phyloP scores from a whole-genome alignment of 2,329 filamentous ascomycete genomes.

The Colletotrichum tanaceti region DNA sequence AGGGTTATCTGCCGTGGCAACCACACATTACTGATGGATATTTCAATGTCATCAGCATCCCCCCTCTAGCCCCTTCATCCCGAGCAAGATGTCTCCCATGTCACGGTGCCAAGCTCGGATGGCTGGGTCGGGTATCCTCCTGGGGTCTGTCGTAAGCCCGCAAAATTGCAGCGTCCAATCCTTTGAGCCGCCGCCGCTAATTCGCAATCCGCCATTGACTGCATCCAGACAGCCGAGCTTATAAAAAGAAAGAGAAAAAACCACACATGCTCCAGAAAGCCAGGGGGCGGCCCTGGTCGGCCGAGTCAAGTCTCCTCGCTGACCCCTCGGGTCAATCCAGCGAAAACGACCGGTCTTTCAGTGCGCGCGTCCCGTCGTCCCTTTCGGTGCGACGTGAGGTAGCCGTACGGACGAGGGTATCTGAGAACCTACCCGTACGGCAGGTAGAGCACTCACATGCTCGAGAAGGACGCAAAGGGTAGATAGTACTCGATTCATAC shows the following conservation, averaged over 20 bases:
- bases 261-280: slow-evolving; percentile 19
- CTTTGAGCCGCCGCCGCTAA: slow-evolving; percentile 35
- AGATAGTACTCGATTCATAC: neutral
- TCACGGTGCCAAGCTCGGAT: slow-evolving; percentile 30
- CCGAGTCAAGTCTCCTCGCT: slow-evolving; percentile 34
- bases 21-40: neutral
- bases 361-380: neutral
- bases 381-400: neutral
- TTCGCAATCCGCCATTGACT: slow-evolving; percentile 34
- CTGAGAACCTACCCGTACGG: neutral
- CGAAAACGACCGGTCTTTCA: slow-evolving; percentile 24
- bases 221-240: slow-evolving; percentile 40
- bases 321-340: slow-evolving; percentile 23
- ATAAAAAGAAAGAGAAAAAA: slow-evolving; percentile 29
- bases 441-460: slow-evolving; percentile 8
- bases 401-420: neutral
- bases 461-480: neutral
- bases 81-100: slow-evolving; percentile 27
- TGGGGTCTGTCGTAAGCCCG: slow-evolving; percentile 23
- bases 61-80: slow-evolving; percentile 22
- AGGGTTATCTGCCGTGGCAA: slow-evolving; percentile 9
- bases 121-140: slow-evolving; percentile 8
- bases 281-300: slow-evolving; percentile 28
- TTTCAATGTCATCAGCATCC: slow-evolving; percentile 3
- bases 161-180: slow-evolving; percentile 26